These are phyloP conservation scores for Cynanchum wilfordii DNA, from an alignment of 257 asterid genomes.

Conservation along the genomic window DNA sequence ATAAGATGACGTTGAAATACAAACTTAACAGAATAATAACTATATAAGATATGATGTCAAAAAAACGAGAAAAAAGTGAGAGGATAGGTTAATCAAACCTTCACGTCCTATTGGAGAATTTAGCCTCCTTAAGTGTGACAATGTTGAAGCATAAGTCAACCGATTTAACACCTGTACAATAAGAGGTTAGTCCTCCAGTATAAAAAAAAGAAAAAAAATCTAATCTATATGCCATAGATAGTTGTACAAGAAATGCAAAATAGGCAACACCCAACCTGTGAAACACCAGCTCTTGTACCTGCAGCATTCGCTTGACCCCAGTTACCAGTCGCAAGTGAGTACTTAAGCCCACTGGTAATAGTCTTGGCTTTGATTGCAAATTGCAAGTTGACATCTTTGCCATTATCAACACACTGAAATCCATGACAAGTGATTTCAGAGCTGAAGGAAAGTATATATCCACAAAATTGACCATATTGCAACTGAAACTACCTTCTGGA, in stretches of 20 bases:
- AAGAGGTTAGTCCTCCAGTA: slow-evolving; percentile 2
- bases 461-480: slow-evolving; percentile 19
- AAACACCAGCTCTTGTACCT: slow-evolving; percentile 97
- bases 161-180: slow-evolving; percentile 83
- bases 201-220: background rate
- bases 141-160: slow-evolving; percentile 92
- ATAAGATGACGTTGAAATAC: background rate
- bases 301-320: slow-evolving; percentile 99
- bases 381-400: slow-evolving; percentile 94
- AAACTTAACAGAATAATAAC: background rate
- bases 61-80: background rate
- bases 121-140: slow-evolving; percentile 89
- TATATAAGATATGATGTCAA: background rate
- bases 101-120: slow-evolving; percentile 99
- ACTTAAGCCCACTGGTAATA: slow-evolving; percentile 93
- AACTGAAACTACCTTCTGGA: slow-evolving; percentile 65
- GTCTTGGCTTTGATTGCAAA: slow-evolving; percentile 98
- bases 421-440: slow-evolving; percentile 1
- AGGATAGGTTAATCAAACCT: slow-evolving; percentile 40
- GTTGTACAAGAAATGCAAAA: background rate
- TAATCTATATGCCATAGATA: slow-evolving; percentile 1
- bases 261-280: slow-evolving; percentile 53
- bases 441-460: slow-evolving; percentile 16
- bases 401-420: slow-evolving; percentile 88
- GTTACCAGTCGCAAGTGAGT: slow-evolving; percentile 95